phyloP scores from a whole-genome alignment of 1,284 basidiomycete genomes.

The Ustilago bromivora region DNA sequence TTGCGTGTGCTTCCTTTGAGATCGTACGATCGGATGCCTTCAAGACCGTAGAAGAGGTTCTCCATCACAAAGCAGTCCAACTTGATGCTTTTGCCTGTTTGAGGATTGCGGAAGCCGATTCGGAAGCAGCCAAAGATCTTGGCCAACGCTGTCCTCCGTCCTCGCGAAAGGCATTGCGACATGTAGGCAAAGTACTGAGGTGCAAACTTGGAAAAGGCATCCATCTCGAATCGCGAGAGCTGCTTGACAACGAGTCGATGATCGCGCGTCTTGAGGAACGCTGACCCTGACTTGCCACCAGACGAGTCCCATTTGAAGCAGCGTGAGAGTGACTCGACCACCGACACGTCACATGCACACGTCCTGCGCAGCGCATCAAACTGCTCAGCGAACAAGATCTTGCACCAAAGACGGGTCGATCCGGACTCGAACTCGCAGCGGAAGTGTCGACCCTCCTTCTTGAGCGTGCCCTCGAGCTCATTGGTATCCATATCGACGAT shows the following conservation, averaged over 20 bases:
- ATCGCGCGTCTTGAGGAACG: constrained; percentile 89
- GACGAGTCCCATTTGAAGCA: constrained; percentile 96
- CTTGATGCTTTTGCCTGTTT: constrained; percentile 81
- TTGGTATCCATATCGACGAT: constrained; percentile 42
- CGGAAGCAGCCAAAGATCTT: constrained; percentile 99
- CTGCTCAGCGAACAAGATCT: constrained; percentile 94
- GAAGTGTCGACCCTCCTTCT: constrained; percentile 65
- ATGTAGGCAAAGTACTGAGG: constrained; percentile 98
- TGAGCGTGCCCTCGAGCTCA: constrained; percentile 57
- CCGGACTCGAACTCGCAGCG: constrained; percentile 72
- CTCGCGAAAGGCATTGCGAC: constrained; percentile 72
- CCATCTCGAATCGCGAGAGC: constrained; percentile 88
- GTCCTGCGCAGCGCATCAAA: constrained; percentile 92
- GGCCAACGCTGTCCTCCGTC: constrained; percentile 92
- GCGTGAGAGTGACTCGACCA: constrained; percentile 90
- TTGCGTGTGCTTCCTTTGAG: constrained; percentile 68
- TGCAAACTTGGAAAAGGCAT: constrained; percentile 95
- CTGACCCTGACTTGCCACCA: constrained; percentile 96
- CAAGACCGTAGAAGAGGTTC: constrained; percentile 92
- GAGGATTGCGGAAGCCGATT: constrained; percentile 87
- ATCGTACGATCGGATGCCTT: constrained; percentile 77
- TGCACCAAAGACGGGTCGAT: constrained; percentile 90
- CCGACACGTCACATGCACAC: constrained; percentile 91
- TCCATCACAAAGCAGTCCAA: constrained; percentile 98
- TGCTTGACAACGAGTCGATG: constrained; percentile 99